Conservation (phyloP, 768 basidiomycete species). For the Butyriboletus loyo region DNA sequence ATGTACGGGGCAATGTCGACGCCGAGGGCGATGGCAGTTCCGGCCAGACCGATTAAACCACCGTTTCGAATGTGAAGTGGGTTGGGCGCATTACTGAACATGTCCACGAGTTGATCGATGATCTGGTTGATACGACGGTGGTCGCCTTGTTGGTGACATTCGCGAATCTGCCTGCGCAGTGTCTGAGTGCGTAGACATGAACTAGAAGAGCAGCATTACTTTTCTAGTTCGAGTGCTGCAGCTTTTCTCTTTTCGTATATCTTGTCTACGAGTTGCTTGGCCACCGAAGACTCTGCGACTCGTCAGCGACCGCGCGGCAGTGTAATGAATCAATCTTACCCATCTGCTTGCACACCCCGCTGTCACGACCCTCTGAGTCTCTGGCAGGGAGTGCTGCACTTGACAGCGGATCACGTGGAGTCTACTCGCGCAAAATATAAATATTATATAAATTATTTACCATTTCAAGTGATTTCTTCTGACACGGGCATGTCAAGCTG, state of each 20-base stretch:
- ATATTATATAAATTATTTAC: neutral
- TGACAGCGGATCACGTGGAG: conserved; percentile 7
- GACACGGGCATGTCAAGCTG: no score
- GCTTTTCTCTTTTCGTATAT: conserved; percentile 97
- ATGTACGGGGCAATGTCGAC: conserved; percentile 93
- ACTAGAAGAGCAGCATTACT: conserved; percentile 43
- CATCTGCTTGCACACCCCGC: conserved; percentile 8
- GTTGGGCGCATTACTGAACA: conserved; percentile 83
- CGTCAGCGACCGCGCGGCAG: neutral
- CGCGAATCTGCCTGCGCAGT: conserved; percentile 68
- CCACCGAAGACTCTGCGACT: conserved; percentile 60
- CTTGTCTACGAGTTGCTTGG: conserved; percentile 85
- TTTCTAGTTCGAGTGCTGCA: conserved; percentile 93
- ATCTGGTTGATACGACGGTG: conserved; percentile 79
- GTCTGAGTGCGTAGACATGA: conserved; percentile 9
- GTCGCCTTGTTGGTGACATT: conserved; percentile 81
- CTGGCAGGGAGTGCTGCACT: neutral
- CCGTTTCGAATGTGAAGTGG: conserved; percentile 90
- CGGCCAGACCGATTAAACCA: conserved; percentile 93
- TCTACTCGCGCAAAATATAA: neutral
- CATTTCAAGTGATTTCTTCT: no score
- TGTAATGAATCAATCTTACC: conserved; percentile 8
- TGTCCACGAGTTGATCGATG: conserved; percentile 90
- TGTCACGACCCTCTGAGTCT: neutral
- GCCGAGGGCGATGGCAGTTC: conserved; percentile 94